Evolutionary conservation across 495 filamentous ascomycete species (phyloP).

Genomic region (Hypoxylon lienhwacheense): DNA sequence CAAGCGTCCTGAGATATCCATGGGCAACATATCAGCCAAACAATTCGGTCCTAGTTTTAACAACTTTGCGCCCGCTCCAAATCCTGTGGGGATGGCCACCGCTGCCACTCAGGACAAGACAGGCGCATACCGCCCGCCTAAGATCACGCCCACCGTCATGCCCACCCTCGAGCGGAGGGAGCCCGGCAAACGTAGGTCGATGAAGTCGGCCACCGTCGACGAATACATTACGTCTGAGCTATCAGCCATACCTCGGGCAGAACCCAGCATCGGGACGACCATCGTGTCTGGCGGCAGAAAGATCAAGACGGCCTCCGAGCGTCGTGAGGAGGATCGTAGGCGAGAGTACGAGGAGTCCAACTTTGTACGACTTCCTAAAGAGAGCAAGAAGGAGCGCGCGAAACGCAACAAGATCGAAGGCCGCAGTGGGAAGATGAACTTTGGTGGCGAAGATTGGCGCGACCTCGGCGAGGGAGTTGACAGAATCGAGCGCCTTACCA

Average conservation of each 20-base stretch:
- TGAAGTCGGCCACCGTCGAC: slow-evolving; percentile 77
- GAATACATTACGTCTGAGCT: slow-evolving; percentile 83
- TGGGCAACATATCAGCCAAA: slow-evolving; percentile 50
- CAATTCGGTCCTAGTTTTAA: slow-evolving; percentile 65
- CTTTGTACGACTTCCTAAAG: slow-evolving; percentile 78
- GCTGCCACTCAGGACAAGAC: slow-evolving; percentile 39
- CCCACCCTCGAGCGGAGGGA: slow-evolving; percentile 60
- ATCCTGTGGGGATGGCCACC: slow-evolving; percentile 42
- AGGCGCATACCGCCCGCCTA: slow-evolving; percentile 81
- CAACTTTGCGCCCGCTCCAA: slow-evolving; percentile 47
- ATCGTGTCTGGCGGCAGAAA: slow-evolving; percentile 72
- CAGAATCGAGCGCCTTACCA: slow-evolving; percentile 71
- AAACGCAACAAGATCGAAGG: slow-evolving; percentile 52
- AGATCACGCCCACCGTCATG: slow-evolving; percentile 76
- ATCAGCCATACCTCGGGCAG: slow-evolving; percentile 71
- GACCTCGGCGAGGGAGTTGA: slow-evolving; percentile 77
- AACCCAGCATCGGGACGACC: slow-evolving; percentile 82
- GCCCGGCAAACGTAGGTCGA: slow-evolving; percentile 56
- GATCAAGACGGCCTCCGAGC: slow-evolving; percentile 69
- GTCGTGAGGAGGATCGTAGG: slow-evolving; percentile 69
- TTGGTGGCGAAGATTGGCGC: slow-evolving; percentile 84
- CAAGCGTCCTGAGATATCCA: slow-evolving; percentile 51
- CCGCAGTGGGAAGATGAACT: slow-evolving; percentile 53
- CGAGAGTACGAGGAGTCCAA: slow-evolving; percentile 83
- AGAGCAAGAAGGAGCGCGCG: slow-evolving; percentile 73